Conservation (phyloP, 2,329 filamentous ascomycete genomes). For the Ophiostoma quercus region DNA sequence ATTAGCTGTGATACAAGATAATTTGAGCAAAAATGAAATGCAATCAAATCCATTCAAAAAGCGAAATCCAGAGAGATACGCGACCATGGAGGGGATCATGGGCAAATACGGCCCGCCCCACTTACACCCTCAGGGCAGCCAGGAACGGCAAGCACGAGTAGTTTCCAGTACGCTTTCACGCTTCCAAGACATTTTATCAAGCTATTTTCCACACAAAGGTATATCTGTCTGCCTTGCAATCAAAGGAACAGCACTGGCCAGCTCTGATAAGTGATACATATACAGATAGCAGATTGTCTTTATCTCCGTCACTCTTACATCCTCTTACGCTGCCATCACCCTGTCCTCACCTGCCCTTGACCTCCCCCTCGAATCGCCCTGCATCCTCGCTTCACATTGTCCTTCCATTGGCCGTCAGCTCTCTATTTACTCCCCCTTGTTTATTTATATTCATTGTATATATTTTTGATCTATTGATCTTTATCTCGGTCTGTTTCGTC, state of each 20-base stretch:
- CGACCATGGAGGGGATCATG: background rate
- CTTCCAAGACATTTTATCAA: background rate
- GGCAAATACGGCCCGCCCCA: slow-evolving; percentile 6
- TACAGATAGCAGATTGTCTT: background rate
- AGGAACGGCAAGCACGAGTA: background rate
- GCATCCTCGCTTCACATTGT: slow-evolving; percentile 12
- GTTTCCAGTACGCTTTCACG: background rate
- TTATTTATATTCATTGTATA: background rate
- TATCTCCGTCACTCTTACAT: background rate
- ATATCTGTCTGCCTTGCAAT: background rate
- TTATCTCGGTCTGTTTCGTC: background rate
- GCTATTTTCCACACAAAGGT: background rate
- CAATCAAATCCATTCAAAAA: background rate
- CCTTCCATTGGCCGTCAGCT: background rate
- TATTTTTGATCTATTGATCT: background rate
- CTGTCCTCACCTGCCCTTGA: slow-evolving; percentile 1
- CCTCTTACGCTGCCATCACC: background rate
- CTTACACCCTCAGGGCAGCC: background rate
- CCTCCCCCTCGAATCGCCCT: background rate
- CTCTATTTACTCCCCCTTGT: background rate
- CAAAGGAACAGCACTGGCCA: background rate
- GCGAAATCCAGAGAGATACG: background rate
- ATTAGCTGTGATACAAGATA: background rate
- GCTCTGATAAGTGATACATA: background rate
- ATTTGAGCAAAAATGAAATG: background rate